Evolutionary conservation across 2,329 filamentous ascomycete species (phyloP).

Genomic region (Tolypocladium ophioglossoides): DNA sequence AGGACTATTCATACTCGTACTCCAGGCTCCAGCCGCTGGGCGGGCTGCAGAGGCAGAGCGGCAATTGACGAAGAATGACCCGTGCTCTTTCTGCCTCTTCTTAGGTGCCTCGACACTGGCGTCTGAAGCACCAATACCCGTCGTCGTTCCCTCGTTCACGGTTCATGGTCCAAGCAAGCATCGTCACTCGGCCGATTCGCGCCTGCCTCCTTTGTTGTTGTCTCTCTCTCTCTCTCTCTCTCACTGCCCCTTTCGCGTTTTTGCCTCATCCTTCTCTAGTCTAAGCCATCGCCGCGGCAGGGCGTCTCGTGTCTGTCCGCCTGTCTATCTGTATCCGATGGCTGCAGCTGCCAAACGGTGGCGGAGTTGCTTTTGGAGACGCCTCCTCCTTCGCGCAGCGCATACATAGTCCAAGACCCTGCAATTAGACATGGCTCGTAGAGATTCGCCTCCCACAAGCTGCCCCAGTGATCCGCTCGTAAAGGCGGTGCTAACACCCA

Average conservation of each 20-base stretch:
- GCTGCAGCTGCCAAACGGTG: not conserved
- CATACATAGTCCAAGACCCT: not conserved
- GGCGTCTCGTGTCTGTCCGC: not conserved
- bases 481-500: not conserved
- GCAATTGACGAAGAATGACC: not conserved
- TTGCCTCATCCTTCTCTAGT: not conserved
- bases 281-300: not conserved
- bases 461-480: not conserved
- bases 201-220: not conserved
- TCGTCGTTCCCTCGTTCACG: too few relatives aligned
- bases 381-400: not conserved
- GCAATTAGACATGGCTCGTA: slow-evolving; percentile 5
- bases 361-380: slow-evolving; percentile 1
- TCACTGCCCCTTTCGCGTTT: too few relatives aligned
- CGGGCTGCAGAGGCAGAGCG: not conserved
- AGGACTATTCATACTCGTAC: not conserved
- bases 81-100: not conserved
- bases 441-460: not conserved
- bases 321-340: not conserved
- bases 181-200: not conserved
- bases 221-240: not conserved
- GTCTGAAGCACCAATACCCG: not conserved
- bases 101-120: not conserved
- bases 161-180: too few relatives aligned
- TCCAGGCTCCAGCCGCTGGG: too few relatives aligned